Evolutionary conservation across 2,329 filamentous ascomycete species (phyloP).

Genomic region (Cryoendolithus antarcticus): DNA sequence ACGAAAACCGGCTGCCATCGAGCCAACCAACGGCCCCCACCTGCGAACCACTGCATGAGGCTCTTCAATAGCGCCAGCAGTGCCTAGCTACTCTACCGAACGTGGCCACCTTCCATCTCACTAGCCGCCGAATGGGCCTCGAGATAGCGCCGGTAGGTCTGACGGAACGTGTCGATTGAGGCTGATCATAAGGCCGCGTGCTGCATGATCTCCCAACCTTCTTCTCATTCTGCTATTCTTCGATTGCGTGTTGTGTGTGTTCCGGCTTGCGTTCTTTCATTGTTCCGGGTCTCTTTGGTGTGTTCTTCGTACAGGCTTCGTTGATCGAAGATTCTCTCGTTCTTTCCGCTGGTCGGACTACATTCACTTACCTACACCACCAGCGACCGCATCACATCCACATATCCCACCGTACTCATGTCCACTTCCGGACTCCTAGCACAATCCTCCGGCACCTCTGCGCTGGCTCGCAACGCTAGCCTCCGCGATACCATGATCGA

Average conservation of each 20-base stretch:
- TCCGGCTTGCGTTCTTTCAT: constrained; percentile 9
- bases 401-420: too few relatives aligned
- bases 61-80: constrained; percentile 20
- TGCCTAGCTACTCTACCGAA: constrained; percentile 14
- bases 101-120: constrained; percentile 10
- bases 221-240: constrained; percentile 10
- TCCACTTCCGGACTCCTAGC: too few relatives aligned
- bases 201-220: constrained; percentile 7
- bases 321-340: constrained; percentile 31
- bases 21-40: constrained; percentile 2
- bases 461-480: not conserved
- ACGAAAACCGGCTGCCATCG: not conserved
- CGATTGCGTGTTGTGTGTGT: constrained; percentile 9
- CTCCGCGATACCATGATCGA: constrained; percentile 54
- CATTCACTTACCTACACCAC: constrained; percentile 8
- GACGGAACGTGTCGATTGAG: constrained; percentile 4
- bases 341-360: constrained; percentile 32
- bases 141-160: too few relatives aligned
- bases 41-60: constrained; percentile 7
- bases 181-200: constrained; percentile 16
- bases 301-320: constrained; percentile 22
- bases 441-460: too few relatives aligned
- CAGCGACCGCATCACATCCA: too few relatives aligned
- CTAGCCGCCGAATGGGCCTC: constrained; percentile 15
- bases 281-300: constrained; percentile 7